Evolutionary conservation across 1,284 basidiomycete species (phyloP), one percentile per base, ranked within the genome.

Genomic region (Ustilago crameri): DNA sequence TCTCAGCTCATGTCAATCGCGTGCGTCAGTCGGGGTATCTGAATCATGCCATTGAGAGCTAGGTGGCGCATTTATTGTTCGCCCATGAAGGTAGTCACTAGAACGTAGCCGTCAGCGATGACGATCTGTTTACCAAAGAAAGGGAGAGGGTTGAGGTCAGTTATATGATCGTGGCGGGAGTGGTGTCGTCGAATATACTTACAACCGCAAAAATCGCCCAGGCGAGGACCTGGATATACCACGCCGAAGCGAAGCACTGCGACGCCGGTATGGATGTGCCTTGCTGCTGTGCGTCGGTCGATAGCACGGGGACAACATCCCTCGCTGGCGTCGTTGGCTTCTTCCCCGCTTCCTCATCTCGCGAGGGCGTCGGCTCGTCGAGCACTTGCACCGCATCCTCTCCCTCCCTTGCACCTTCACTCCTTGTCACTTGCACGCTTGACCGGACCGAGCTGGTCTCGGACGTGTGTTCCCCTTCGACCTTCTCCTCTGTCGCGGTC

Each of bases 101-200:
- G 44, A 5, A 74, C 68, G 30, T 71, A 76, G 10, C 32, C 65
- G 32, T 76, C 75, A 1, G 66, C 63, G 3, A 76, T 32, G n/a
- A 75, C 56, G 48, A 76, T 65, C 10, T 30, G 30, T 5, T 30
- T 7, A 30, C 30, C 5, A 7, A 44, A 26, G 3, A 9, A 22
- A 26, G 26, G 7, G 44, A 24, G 14, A 45, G 45, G 22, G 22
- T 30, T 14, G 24, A 30, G 30, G 30, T 30, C 14, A 41, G 20
- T 32, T 14, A 18, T 2, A 23, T n/a, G 15, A 22, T 35, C 32
- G 34, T 32, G 52, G 8, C 14, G 46, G 15, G n/a, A 32, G 42
- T 18, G 17, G 18, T 10, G 46, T 41, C 44, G 42, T 49, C 46
- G 30, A 30, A 30, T 12, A n/a, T 22, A 27, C 24, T 26, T 37